Conservation (phyloP, 352 stramenopile genomes). For the Globisporangium takayamanum region DNA sequence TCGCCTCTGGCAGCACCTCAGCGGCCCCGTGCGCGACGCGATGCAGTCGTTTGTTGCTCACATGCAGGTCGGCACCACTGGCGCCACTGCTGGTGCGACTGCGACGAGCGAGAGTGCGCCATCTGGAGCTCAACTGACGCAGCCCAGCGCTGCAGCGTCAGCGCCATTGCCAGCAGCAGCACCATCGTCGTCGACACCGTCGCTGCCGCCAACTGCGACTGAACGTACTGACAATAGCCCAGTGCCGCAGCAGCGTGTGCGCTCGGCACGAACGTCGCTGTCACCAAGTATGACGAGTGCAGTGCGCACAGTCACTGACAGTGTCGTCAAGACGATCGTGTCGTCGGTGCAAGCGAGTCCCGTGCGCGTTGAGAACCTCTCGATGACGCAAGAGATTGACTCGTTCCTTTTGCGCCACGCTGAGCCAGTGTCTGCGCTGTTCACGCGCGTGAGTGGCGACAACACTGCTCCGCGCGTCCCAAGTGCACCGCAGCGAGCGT, state of each 20-base stretch:
- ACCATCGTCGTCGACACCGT: background rate
- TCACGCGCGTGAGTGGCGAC: conserved; percentile 3
- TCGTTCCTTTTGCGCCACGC: conserved; percentile 6
- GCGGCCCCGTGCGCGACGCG: conserved; percentile 30
- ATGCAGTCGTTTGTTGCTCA: conserved; percentile 14
- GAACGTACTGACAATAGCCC: background rate
- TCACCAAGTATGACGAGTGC: background rate
- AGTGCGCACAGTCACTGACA: background rate
- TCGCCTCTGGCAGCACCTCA: conserved; percentile 36
- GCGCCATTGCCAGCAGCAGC: background rate
- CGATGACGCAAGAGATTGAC: conserved; percentile 8
- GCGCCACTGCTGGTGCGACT: too few relatives aligned
- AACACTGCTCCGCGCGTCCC: background rate
- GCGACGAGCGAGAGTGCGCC: background rate
- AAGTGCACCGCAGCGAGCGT: conserved; percentile 3
- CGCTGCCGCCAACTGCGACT: background rate
- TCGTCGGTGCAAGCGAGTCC: conserved; percentile 6
- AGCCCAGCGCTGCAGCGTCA: background rate
- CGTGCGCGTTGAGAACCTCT: conserved; percentile 1
- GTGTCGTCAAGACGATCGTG: background rate
- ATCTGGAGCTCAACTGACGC: background rate
- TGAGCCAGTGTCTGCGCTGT: conserved; percentile 1
- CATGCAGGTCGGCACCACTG: conserved; percentile 4
- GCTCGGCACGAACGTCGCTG: conserved; percentile 3
- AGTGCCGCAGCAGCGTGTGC: background rate